Percentiles rank a stretch among this genome's conserved stretches.
Conservation (phyloP, 2,329 filamentous ascomycete genomes). For the Neoscytalidium dimidiatum region DNA sequence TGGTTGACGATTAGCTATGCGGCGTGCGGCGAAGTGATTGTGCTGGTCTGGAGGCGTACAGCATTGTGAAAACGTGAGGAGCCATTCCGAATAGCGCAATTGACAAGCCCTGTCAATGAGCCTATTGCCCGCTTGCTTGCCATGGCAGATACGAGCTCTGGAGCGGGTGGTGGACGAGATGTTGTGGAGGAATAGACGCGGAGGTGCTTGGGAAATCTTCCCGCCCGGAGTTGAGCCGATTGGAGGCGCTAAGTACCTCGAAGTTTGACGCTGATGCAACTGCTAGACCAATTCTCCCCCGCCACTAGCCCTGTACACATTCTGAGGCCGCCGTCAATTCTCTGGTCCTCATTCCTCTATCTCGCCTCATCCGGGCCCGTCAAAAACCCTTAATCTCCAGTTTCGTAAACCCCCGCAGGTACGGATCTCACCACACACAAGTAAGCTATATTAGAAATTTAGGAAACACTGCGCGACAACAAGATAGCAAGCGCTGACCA, state of each 20-base stretch:
- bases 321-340: background rate
- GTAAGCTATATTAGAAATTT: slow-evolving; percentile 23
- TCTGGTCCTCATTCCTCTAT: background rate
- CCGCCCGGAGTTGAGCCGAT: background rate
- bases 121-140: slow-evolving; percentile 18
- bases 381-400: background rate
- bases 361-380: background rate
- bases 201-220: slow-evolving; percentile 14
- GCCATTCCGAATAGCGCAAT: background rate
- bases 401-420: background rate
- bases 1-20: background rate
- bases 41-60: background rate
- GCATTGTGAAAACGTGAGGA: background rate
- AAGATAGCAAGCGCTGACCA: background rate
- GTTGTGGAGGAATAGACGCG: background rate
- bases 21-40: background rate
- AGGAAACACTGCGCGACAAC: background rate
- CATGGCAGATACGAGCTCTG: background rate
- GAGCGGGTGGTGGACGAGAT: background rate
- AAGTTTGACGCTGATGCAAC: slow-evolving; percentile 12
- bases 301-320: slow-evolving; percentile 1
- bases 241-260: background rate
- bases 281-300: background rate
- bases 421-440: slow-evolving; percentile 1
- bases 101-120: slow-evolving; percentile 8